phyloP scores from a whole-genome alignment of 192 early-diverging fungal genomes.

The Polychytrium aggregatum region DNA sequence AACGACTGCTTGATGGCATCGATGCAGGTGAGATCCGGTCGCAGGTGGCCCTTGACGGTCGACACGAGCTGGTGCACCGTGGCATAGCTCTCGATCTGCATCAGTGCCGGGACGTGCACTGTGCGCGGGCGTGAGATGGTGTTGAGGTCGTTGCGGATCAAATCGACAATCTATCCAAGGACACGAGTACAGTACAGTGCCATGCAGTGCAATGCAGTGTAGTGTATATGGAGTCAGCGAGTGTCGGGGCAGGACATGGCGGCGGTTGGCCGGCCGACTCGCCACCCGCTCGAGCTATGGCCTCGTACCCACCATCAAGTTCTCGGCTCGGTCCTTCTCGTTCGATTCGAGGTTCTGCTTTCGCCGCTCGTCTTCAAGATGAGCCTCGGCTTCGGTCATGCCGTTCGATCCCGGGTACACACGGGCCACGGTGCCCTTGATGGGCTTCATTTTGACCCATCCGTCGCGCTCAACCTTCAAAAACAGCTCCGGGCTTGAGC shows the following conservation, averaged over 20 bases:
- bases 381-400: conserved; percentile 14
- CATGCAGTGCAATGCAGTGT: no score
- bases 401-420: conserved; percentile 16
- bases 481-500: conserved; percentile 78
- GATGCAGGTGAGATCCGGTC: conserved; percentile 46
- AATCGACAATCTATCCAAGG: conserved; percentile 70
- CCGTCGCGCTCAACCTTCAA: conserved; percentile 32
- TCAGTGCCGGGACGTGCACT: conserved; percentile 70
- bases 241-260: no score
- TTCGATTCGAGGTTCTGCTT: conserved; percentile 39
- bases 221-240: no score
- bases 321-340: conserved; percentile 90
- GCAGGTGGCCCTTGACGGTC: conserved; percentile 56
- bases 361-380: conserved; percentile 28
- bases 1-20: conserved; percentile 68
- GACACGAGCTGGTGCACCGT: conserved; percentile 89
- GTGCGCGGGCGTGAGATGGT: conserved; percentile 51
- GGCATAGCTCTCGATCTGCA: conserved; percentile 81
- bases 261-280: no score
- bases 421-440: conserved; percentile 69
- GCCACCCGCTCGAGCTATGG: no score
- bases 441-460: conserved; percentile 85
- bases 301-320: conserved; percentile 90
- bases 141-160: conserved; percentile 88
- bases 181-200: no score